Evolutionary conservation across 768 basidiomycete genomes (phyloP).

Genomic region (Rickenella mellea): DNA sequence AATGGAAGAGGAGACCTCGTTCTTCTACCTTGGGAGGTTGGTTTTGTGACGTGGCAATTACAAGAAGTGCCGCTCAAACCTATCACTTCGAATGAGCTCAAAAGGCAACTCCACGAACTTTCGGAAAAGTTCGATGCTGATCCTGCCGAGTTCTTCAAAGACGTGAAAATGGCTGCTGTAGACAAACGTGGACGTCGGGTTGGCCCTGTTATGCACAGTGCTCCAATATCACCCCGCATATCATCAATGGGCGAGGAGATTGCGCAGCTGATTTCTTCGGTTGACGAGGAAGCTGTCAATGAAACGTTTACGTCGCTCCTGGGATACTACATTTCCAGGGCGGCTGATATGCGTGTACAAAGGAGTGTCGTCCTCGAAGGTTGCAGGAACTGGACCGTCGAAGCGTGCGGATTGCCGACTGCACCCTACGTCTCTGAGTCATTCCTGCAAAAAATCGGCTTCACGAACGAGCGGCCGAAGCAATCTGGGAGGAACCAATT

Average conservation of each 20-base stretch:
- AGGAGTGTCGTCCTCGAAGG: slow-evolving; percentile 41
- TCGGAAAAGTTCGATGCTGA: slow-evolving; percentile 38
- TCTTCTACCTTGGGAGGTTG: slow-evolving; percentile 69
- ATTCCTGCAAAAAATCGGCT: slow-evolving; percentile 36
- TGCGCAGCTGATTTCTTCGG: slow-evolving; percentile 18
- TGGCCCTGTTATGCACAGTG: slow-evolving; percentile 6
- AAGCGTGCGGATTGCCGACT: slow-evolving; percentile 39
- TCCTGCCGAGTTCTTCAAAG: slow-evolving; percentile 24
- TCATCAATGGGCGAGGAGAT: slow-evolving; percentile 21
- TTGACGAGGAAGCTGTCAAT: slow-evolving; percentile 43
- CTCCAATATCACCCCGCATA: slow-evolving; percentile 7
- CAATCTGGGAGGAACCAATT: slow-evolving; percentile 9
- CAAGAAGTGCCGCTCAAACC: slow-evolving; percentile 61
- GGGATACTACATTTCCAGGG: slow-evolving; percentile 60
- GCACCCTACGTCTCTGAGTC: slow-evolving; percentile 41
- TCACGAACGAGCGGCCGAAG: slow-evolving; percentile 19
- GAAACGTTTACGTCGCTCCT: slow-evolving; percentile 59
- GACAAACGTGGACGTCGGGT: slow-evolving; percentile 3
- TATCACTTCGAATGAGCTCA: slow-evolving; percentile 38
- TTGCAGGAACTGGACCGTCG: slow-evolving; percentile 50
- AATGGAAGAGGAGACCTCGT: slow-evolving; percentile 71
- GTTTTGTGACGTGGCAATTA: slow-evolving; percentile 55
- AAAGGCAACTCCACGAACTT: slow-evolving; percentile 34
- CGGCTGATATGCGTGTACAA: slow-evolving; percentile 35
- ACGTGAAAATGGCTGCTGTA: neutral